Conservation (phyloP, 495 filamentous ascomycete genomes). For the Penicillium simplicissimum region DNA sequence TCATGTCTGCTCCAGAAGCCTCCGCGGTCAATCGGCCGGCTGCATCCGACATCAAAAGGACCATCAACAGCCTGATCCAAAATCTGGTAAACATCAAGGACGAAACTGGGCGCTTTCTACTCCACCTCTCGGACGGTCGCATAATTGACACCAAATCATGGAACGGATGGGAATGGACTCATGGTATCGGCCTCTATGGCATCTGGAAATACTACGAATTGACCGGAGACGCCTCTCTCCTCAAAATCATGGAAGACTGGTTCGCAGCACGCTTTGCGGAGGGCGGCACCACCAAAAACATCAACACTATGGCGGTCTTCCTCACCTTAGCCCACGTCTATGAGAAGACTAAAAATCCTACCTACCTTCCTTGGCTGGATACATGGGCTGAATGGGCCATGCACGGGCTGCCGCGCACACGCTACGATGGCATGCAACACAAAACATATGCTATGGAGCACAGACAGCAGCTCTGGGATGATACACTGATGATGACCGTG, state of each 20-base stretch:
- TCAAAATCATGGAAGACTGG: conserved; percentile 66
- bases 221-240: conserved; percentile 52
- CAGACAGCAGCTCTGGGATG: conserved; percentile 72
- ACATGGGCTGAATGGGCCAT: conserved; percentile 76
- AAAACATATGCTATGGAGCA: conserved; percentile 61
- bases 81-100: conserved; percentile 72
- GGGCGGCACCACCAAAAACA: conserved; percentile 74
- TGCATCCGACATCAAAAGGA: conserved; percentile 49
- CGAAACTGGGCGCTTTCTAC: conserved; percentile 65
- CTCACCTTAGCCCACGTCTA: conserved; percentile 73
- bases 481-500: conserved; percentile 81
- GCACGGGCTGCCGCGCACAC: conserved; percentile 66
- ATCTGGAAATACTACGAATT: conserved; percentile 74
- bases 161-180: conserved; percentile 80
- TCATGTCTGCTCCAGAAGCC: background rate
- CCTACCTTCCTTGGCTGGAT: conserved; percentile 69
- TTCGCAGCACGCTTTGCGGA: conserved; percentile 62
- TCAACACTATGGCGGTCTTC: conserved; percentile 77
- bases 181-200: conserved; percentile 73
- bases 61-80: conserved; percentile 60
- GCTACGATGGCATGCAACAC: conserved; percentile 72
- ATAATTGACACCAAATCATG: conserved; percentile 79
- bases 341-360: conserved; percentile 60
- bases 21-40: conserved; percentile 8
- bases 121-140: conserved; percentile 64